A percentile compares a stretch with the other conserved stretches of the same genome.
Evolutionary conservation across 140 eudicot species (phyloP).

Genomic region (Cichorium intybus): DNA sequence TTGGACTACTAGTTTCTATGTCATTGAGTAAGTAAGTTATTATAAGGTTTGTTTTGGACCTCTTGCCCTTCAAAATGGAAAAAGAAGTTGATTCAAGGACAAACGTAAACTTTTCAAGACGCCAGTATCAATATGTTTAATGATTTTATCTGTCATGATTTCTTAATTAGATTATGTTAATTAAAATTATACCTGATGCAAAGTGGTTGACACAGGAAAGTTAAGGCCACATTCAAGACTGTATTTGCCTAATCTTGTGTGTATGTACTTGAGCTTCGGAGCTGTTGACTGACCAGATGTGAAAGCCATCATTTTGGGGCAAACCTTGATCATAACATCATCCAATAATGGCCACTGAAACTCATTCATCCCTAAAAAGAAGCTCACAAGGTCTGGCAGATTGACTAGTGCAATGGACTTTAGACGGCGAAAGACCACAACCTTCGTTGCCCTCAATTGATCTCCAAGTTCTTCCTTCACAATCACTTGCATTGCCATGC

Average conservation of each 20-base stretch:
- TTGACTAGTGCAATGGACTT: background rate
- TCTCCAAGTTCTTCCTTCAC: slow-evolving; percentile 5
- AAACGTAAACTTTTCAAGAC: too few species aligned
- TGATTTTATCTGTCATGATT: too few species aligned
- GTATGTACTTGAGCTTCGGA: slow-evolving; percentile 6
- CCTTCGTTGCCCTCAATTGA: background rate
- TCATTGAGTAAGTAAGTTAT: too few species aligned
- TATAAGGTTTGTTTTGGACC: too few species aligned
- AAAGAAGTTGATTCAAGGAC: too few species aligned
- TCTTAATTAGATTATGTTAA: too few species aligned
- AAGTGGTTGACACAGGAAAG: background rate
- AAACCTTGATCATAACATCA: slow-evolving; percentile 1
- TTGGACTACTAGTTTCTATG: too few species aligned
- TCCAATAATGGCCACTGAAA: slow-evolving; percentile 7
- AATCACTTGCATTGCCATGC: slow-evolving; percentile 8
- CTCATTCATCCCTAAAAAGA: slow-evolving; percentile 9
- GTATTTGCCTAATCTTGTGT: slow-evolving; percentile 1
- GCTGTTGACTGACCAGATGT: slow-evolving; percentile 5
- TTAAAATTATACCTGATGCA: too few species aligned
- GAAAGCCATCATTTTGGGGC: slow-evolving; percentile 11
- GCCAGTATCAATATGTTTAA: too few species aligned
- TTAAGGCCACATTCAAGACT: slow-evolving; percentile 13
- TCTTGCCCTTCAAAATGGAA: too few species aligned
- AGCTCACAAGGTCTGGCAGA: background rate
- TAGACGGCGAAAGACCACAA: background rate